Base-by-base conservation (phyloP, 1,284 basidiomycete genomes). In the Sporisorium exsertum region DNA sequence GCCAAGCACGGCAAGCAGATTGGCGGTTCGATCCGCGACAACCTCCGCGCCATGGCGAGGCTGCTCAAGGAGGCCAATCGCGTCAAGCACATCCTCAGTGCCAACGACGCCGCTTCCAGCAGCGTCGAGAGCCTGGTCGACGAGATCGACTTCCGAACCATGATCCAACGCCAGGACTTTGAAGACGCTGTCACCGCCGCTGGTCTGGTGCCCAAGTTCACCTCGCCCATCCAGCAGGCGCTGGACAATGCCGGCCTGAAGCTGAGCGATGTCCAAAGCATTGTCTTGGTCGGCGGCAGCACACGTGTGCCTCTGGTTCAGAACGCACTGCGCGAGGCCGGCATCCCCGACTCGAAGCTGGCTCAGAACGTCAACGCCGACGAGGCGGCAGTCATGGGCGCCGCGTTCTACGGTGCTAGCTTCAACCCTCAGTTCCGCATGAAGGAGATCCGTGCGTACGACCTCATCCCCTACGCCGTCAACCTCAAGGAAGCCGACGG, bases 281-380 rank as follows among this genome's bases (percentile, higher is more conserved):
- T 99, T 57, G 94, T 99, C 76, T 88, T 98, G 24, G 92, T 93
- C 45, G 96, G 96, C 42, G 97, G 96, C 58, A 91, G 89, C 65
- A 93, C 95, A 13, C 89, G 96, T 60, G 93, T 93, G 2, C 97
- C 96, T 0, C 92, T 98, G 89, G 91, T 99, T 37, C 95, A 97
- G 85, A 88, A 89, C 0, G 89, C 81, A 12, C 65, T 85, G 46
- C 67, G 70, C 16, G 66, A 72, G n/a, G 79, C 78, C 0, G 83
- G 83, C 29, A 78, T 85, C 15, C 84, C 84, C 1, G 79, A 83
- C 29, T 63, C 64, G 42, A 81, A 82, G 66, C 56, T 84, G 13
- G 83, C 84, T 33, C 89, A 92, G 81, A 97, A 97, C 80, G 94
- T 99, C 61, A 99, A 99, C 84, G 92, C 96, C 0, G 97, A 99